Evolutionary conservation across 331 rosid genomes (phyloP).

Genomic region (Saraca asoca): DNA sequence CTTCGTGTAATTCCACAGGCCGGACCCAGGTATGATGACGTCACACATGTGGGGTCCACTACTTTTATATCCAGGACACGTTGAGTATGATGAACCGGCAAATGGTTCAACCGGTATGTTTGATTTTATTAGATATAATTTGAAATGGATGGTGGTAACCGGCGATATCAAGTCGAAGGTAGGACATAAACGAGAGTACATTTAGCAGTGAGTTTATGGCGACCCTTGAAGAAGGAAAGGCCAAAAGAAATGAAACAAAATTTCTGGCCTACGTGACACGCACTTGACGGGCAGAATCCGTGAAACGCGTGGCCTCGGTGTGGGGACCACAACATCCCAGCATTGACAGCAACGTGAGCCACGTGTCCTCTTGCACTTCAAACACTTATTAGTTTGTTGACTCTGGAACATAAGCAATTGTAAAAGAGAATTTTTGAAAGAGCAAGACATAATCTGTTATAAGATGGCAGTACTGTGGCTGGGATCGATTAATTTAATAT

Average conservation of each 20-base stretch:
- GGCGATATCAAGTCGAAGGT: slow-evolving; percentile 44
- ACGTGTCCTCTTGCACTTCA: slow-evolving; percentile 43
- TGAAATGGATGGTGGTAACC: neutral
- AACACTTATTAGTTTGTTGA: neutral
- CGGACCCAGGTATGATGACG: slow-evolving; percentile 29
- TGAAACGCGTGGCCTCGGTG: slow-evolving; percentile 60
- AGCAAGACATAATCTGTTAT: too few species aligned
- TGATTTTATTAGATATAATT: neutral
- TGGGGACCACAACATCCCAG: slow-evolving; percentile 52
- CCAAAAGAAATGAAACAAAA: slow-evolving; percentile 28
- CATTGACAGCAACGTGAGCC: slow-evolving; percentile 42
- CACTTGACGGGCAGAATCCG: slow-evolving; percentile 49
- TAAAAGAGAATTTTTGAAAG: too few species aligned
- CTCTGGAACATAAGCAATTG: neutral
- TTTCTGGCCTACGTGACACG: slow-evolving; percentile 66
- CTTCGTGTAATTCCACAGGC: slow-evolving; percentile 1
- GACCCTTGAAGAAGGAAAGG: slow-evolving; percentile 7
- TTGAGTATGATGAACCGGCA: slow-evolving; percentile 14
- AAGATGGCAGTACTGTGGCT: too few species aligned
- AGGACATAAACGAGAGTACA: neutral
- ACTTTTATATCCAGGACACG: slow-evolving; percentile 36
- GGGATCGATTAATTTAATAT: too few species aligned
- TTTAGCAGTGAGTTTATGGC: slow-evolving; percentile 43
- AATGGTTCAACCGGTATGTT: slow-evolving; percentile 31
- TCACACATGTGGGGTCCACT: slow-evolving; percentile 44